These are phyloP conservation scores for Terana coerulea DNA, from an alignment of 768 basidiomycete genomes.

Conservation along the genomic window DNA sequence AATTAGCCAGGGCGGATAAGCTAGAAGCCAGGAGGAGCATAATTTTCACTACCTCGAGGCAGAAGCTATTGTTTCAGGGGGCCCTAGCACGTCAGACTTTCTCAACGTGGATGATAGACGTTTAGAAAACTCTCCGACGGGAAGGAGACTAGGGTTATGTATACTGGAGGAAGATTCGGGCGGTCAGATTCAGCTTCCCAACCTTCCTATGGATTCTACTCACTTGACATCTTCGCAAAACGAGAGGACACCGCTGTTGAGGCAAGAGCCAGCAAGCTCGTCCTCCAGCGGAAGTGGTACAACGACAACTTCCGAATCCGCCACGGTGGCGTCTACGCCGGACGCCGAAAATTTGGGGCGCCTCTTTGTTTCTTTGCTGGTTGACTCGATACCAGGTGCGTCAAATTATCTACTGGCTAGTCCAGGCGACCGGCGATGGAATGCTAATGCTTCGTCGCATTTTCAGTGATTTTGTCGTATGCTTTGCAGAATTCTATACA, in stretches of 20 bases:
- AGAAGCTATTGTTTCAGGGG: background rate
- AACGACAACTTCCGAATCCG: constrained; percentile 15
- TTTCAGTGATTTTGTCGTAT: constrained; percentile 63
- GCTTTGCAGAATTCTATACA: constrained; percentile 73
- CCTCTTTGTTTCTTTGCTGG: constrained; percentile 45
- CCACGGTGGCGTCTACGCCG: constrained; percentile 8
- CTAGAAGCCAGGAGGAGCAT: too few species aligned
- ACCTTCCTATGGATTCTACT: constrained; percentile 1
- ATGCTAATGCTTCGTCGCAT: background rate
- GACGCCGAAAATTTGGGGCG: constrained; percentile 15
- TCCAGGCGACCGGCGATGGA: background rate
- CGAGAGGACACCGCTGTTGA: constrained; percentile 21
- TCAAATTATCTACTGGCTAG: background rate
- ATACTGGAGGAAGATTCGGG: constrained; percentile 4
- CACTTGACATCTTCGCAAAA: background rate
- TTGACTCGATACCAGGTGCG: constrained; percentile 59
- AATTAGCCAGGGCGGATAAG: too few species aligned
- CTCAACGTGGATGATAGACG: background rate
- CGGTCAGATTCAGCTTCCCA: background rate
- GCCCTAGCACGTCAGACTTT: background rate
- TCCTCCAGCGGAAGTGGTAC: background rate
- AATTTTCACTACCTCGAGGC: constrained; percentile 1
- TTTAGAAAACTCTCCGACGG: background rate
- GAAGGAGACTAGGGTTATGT: background rate
- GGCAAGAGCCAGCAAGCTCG: background rate